Evolutionary conservation across 148 eudicot genomes (phyloP), one percentile per base, ranked within the genome.

Genomic region (Polygonum aviculare): DNA sequence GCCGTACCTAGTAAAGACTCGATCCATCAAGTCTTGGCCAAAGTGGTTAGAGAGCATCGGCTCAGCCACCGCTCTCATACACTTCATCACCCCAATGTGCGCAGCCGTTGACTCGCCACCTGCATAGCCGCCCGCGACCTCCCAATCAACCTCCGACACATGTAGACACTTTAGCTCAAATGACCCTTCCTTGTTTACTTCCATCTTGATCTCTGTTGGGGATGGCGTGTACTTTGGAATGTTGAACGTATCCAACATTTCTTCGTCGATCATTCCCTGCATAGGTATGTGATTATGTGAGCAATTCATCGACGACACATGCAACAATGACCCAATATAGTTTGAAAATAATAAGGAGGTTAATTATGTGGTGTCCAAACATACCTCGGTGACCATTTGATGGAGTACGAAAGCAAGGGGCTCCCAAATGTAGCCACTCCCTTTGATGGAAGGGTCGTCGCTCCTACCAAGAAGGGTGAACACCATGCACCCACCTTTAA

Each of bases 201-300:
- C 49, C 2, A 3, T 26, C 49, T 76, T 60, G 31, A 91, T 78
- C 78, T 91, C 96, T 8, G 57, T 2, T 2, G 88, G 78, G 2
- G 86, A 85, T 72, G 96, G 89, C 0, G 81, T 72, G 78, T 87
- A 89, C 10, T 78, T 69, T 1, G 91, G 96, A 59, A 88, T 73
- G 79, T 91, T 84, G 41, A 88, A 91, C 16, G 81, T 76, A 54
- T 84, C 77, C n/a, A 89, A 18, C 75, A 84, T 83, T 74, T 86
- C 78, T 81, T 88, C 88, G 12, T 86, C 86, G 36, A 91, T 84
- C 0, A 76, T 8, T 12, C 93, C 91, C 90, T 88, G 54, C 63
- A 26, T n/a, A n/a, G 1, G 31, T 26, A 26, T 26, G 1, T 26
- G 1, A 26, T 26, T 26, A 26, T 26, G 0, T 6, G 47, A 41